A percentile compares a stretch with the other conserved stretches of the same genome.
Evolutionary conservation across 2,329 filamentous ascomycete genomes (phyloP).

Genomic region (Scleromitrula shiraiana): DNA sequence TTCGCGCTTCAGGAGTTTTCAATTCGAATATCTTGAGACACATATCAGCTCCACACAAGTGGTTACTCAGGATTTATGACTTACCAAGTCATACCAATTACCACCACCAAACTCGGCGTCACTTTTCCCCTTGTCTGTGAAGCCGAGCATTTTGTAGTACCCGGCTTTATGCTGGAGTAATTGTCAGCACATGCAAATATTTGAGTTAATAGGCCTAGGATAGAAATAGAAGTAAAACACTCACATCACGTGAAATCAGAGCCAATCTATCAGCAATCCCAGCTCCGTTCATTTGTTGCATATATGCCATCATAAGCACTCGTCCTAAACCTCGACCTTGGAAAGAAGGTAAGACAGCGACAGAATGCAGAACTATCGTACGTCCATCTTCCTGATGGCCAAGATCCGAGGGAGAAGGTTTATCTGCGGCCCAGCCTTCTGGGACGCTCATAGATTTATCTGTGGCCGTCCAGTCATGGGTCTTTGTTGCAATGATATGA

Average conservation of each 20-base stretch:
- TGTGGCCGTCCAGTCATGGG: conserved; percentile 52
- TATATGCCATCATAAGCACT: conserved; percentile 66
- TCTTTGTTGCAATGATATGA: conserved; percentile 71
- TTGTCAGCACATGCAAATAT: conserved; percentile 3
- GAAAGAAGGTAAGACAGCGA: conserved; percentile 69
- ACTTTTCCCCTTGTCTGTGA: conserved; percentile 60
- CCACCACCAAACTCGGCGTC: conserved; percentile 67
- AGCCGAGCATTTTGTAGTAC: conserved; percentile 74
- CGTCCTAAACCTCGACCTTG: conserved; percentile 68
- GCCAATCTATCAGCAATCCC: conserved; percentile 65
- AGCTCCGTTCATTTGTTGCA: conserved; percentile 65
- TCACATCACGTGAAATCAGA: conserved; percentile 66
- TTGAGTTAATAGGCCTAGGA: neutral
- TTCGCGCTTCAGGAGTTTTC: conserved; percentile 23
- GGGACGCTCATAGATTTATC: conserved; percentile 73
- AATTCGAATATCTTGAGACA: conserved; percentile 22
- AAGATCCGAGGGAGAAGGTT: conserved; percentile 37
- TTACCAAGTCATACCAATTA: conserved; percentile 76
- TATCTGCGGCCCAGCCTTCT: conserved; percentile 50
- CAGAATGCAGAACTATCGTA: conserved; percentile 74
- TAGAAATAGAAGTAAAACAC: conserved; percentile 18
- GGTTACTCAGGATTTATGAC: conserved; percentile 15
- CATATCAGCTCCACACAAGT: neutral
- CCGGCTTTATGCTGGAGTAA: conserved; percentile 50
- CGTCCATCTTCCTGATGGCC: conserved; percentile 68